Conservation (phyloP, 2,329 filamentous ascomycete species). For the Phoma herbarum region DNA sequence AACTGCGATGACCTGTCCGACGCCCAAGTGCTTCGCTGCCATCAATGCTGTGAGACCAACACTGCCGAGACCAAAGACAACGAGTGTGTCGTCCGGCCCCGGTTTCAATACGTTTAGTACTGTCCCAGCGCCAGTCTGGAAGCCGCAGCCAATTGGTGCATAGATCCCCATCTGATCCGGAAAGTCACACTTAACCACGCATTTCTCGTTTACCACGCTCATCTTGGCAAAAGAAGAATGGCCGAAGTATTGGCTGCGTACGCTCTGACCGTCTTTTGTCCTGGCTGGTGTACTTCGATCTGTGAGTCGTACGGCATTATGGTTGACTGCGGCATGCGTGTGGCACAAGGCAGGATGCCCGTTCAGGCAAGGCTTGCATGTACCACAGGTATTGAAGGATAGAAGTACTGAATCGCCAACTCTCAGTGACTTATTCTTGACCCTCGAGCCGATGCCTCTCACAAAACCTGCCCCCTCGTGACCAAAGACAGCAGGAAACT, state of each 20-base stretch:
- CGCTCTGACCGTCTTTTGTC: constrained; percentile 1
- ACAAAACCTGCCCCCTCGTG: constrained; percentile 55
- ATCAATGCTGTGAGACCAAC: constrained; percentile 55
- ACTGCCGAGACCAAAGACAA: constrained; percentile 53
- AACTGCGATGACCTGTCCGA: constrained; percentile 55
- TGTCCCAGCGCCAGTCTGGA: constrained; percentile 57
- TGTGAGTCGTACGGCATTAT: constrained; percentile 42
- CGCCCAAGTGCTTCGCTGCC: constrained; percentile 46
- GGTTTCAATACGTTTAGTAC: constrained; percentile 51
- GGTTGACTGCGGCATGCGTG: constrained; percentile 56
- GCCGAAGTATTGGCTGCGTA: constrained; percentile 26
- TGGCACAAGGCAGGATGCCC: constrained; percentile 58
- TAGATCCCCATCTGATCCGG: constrained; percentile 42
- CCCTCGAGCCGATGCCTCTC: constrained; percentile 9
- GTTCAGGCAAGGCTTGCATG: constrained; percentile 57
- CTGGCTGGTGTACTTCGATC: constrained; percentile 11
- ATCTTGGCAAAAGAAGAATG: constrained; percentile 26
- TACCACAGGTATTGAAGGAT: constrained; percentile 56
- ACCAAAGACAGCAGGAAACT: constrained; percentile 58
- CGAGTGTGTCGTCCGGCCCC: constrained; percentile 39
- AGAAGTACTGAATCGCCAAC: constrained; percentile 57
- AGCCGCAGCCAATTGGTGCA: constrained; percentile 56
- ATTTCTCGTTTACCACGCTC: constrained; percentile 21
- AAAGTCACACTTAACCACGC: constrained; percentile 31
- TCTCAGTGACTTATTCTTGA: constrained; percentile 21